phyloP scores from a whole-genome alignment of 306 rosid species.

The Lithocarpus polystachyus region DNA sequence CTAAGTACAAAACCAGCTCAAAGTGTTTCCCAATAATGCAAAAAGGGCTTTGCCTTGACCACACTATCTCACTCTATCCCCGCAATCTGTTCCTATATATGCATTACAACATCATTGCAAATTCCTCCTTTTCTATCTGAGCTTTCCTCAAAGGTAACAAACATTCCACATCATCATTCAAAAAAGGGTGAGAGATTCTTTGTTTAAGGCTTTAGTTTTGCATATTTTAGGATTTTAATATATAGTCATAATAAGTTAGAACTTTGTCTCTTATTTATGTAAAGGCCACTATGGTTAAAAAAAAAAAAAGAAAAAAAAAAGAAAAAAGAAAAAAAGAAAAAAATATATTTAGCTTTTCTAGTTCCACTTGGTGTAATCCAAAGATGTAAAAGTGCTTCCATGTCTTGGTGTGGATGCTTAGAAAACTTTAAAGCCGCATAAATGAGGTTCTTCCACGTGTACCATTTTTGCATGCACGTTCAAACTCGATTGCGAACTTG shows the following conservation, averaged over 20 bases:
- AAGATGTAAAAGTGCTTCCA: conserved; percentile 48
- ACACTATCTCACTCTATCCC: conserved; percentile 21
- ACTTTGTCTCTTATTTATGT: conserved; percentile 17
- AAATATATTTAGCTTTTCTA: conserved; percentile 18
- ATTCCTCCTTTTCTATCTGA: conserved; percentile 30
- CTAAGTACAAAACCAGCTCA: conserved; percentile 70
- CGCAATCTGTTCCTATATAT: conserved; percentile 39
- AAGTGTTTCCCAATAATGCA: conserved; percentile 67
- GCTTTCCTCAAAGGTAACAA: conserved; percentile 44
- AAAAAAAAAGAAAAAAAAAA: conserved; percentile 6
- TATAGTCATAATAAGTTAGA: conserved; percentile 32
- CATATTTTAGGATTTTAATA: not conserved
- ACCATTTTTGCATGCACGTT: conserved; percentile 34
- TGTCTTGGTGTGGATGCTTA: conserved; percentile 59
- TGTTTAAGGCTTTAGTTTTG: conserved; percentile 32
- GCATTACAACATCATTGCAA: conserved; percentile 53
- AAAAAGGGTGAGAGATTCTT: conserved; percentile 36
- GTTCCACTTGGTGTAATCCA: conserved; percentile 37
- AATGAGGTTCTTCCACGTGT: conserved; percentile 42
- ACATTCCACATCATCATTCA: conserved; percentile 36
- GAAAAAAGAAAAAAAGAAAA: conserved; percentile 24
- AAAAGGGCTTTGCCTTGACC: conserved; percentile 43
- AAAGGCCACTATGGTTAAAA: conserved; percentile 26
- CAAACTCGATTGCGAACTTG: conserved; percentile 44
- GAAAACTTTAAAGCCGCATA: conserved; percentile 4